phyloP scores from a whole-genome alignment of 768 basidiomycete genomes.

The Lyophyllum atratum region DNA sequence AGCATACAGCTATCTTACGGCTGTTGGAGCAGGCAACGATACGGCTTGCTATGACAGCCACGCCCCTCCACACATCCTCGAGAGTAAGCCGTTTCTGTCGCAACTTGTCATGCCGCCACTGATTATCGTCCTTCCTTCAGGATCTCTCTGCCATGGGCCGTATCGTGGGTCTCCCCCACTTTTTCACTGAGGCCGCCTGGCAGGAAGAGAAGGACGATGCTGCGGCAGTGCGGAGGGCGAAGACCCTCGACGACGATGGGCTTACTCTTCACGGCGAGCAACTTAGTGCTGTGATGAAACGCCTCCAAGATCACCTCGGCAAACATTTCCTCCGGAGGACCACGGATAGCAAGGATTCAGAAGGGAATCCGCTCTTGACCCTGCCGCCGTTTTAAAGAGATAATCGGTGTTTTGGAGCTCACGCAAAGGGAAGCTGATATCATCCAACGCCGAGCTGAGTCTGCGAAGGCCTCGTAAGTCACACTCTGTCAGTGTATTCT shows the following conservation, averaged over 20 bases:
- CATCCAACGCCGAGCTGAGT: not conserved
- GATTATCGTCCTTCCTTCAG: conserved; percentile 11
- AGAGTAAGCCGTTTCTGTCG: conserved; percentile 17
- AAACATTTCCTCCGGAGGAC: conserved; percentile 13
- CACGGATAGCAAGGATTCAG: not conserved
- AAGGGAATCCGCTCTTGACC: not conserved
- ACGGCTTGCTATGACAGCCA: conserved; percentile 21
- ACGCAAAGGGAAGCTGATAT: not conserved
- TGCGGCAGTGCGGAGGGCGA: conserved; percentile 1
- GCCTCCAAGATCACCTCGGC: conserved; percentile 3
- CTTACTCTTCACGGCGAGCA: not conserved
- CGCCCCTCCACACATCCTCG: conserved; percentile 24
- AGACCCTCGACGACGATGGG: conserved; percentile 17
- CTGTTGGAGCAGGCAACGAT: conserved; percentile 12
- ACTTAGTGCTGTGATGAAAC: not conserved
- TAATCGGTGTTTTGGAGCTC: conserved; percentile 3
- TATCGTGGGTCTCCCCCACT: conserved; percentile 25
- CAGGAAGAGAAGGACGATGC: conserved; percentile 24
- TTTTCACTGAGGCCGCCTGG: conserved; percentile 18
- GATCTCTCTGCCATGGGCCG: conserved; percentile 29
- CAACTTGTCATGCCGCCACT: not conserved
- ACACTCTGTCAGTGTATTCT: not conserved
- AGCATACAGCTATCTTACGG: conserved; percentile 14
- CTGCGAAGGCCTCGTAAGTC: conserved; percentile 6
- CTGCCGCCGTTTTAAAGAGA: conserved; percentile 7